Evolutionary conservation across 768 basidiomycete species (phyloP).

Genomic region (Lepiota subincarnata): DNA sequence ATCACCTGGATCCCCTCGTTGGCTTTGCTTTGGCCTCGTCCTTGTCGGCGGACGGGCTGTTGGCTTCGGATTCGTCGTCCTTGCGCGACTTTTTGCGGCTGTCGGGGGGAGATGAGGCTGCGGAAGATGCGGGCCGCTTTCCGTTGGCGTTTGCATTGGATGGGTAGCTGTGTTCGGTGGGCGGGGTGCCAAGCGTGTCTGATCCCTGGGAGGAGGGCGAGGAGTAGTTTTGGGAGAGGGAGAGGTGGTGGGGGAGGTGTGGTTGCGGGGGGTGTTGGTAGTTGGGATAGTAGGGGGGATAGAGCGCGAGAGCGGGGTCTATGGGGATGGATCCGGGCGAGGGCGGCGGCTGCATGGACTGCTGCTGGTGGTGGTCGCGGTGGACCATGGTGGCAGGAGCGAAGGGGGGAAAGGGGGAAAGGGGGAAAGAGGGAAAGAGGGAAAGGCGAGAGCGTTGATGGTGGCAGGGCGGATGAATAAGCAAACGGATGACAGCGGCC

Average conservation of each 20-base stretch:
- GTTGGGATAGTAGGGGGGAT: conserved; percentile 59
- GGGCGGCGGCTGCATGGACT: conserved; percentile 49
- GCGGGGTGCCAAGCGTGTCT: conserved; percentile 70
- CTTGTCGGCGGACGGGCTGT: conserved; percentile 53
- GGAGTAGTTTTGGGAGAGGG: conserved; percentile 56
- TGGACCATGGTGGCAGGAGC: conserved; percentile 31
- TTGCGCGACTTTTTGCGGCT: conserved; percentile 63
- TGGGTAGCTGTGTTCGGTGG: conserved; percentile 56
- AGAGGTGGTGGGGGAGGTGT: conserved; percentile 50
- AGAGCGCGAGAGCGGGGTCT: conserved; percentile 68
- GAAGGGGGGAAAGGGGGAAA: conserved; percentile 22
- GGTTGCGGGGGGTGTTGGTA: conserved; percentile 44
- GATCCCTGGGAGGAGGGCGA: conserved; percentile 81
- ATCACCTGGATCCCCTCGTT: conserved; percentile 80
- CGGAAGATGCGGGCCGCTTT: conserved; percentile 60
- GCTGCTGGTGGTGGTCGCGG: conserved; percentile 41
- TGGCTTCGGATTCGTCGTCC: conserved; percentile 45
- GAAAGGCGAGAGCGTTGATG: conserved; percentile 23
- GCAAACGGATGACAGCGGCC: conserved; percentile 19
- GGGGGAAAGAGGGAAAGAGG: conserved; percentile 16
- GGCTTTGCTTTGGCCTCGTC: conserved; percentile 76
- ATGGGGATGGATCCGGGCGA: conserved; percentile 64
- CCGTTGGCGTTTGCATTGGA: conserved; percentile 52
- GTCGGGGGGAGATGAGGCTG: conserved; percentile 35
- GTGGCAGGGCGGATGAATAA: conserved; percentile 33